These are phyloP conservation scores for Aspergillus aculeatinus DNA, from an alignment of 2,329 filamentous ascomycete genomes.

Conservation along the genomic window DNA sequence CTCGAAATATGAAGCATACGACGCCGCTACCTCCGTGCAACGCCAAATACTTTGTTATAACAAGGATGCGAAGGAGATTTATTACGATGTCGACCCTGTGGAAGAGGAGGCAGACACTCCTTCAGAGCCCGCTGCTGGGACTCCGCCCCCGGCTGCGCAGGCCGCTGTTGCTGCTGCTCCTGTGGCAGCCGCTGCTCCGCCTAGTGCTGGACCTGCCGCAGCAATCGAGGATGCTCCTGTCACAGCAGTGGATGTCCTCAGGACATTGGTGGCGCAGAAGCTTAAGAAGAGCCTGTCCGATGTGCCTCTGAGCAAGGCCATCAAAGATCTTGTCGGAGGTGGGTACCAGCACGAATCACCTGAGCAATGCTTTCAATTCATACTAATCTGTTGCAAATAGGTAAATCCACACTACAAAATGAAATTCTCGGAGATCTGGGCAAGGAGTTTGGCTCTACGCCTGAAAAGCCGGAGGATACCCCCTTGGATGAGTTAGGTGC, in stretches of 20 bases:
- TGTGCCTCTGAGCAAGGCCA: constrained; percentile 90
- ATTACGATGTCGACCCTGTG: constrained; percentile 95
- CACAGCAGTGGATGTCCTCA: constrained; percentile 82
- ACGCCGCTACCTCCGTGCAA: constrained; percentile 93
- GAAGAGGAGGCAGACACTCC: constrained; percentile 76
- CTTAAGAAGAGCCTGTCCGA: constrained; percentile 91
- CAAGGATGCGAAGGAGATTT: constrained; percentile 98
- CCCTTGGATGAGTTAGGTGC: constrained; percentile 93
- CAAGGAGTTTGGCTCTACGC: constrained; percentile 97
- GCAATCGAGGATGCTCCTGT: constrained; percentile 84
- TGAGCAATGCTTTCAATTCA: not conserved
- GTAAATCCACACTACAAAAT: constrained; percentile 97
- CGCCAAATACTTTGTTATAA: constrained; percentile 99
- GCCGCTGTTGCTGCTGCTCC: constrained; percentile 52
- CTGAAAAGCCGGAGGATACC: constrained; percentile 97
- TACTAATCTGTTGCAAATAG: constrained; percentile 47
- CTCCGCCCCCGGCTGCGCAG: constrained; percentile 42
- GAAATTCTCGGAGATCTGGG: constrained; percentile 96
- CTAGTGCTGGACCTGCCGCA: constrained; percentile 79
- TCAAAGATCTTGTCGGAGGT: constrained; percentile 98
- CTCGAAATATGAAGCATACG: constrained; percentile 97
- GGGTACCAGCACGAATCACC: constrained; percentile 41
- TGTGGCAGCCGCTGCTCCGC: constrained; percentile 58
- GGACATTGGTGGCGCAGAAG: constrained; percentile 90
- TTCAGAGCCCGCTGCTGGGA: constrained; percentile 38